Evolutionary conservation across 2,329 filamentous ascomycete species (phyloP).

Genomic region (Byssochlamys sp.): DNA sequence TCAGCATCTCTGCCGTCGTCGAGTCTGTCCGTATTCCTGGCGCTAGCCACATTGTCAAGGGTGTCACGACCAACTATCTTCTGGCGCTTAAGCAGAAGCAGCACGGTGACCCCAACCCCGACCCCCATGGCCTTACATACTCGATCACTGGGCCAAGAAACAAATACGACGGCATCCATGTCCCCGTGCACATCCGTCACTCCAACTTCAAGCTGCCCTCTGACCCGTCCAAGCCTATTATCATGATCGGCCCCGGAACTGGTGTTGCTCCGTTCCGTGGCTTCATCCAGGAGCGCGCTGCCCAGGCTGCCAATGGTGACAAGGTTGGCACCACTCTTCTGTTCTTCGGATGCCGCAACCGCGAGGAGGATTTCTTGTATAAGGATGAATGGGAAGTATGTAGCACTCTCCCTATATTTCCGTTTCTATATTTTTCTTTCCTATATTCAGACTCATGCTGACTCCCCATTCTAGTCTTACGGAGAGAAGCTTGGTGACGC

Average conservation of each 20-base stretch:
- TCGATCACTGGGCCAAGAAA: slow-evolving; percentile 80
- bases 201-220: slow-evolving; percentile 99
- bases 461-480: slow-evolving; percentile 55
- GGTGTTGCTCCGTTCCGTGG: slow-evolving; percentile 93
- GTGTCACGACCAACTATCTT: slow-evolving; percentile 94
- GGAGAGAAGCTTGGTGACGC: slow-evolving; percentile 74
- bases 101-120: slow-evolving; percentile 70
- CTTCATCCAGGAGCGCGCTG: slow-evolving; percentile 87
- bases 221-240: slow-evolving; percentile 83
- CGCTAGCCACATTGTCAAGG: slow-evolving; percentile 70
- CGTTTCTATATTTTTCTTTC: slow-evolving; percentile 1
- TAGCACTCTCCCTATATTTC: slow-evolving; percentile 7
- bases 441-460: slow-evolving; percentile 1
- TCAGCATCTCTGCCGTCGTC: slow-evolving; percentile 89
- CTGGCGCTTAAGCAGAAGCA: slow-evolving; percentile 94
- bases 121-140: slow-evolving; percentile 76
- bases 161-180: slow-evolving; percentile 91
- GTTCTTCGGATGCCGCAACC: slow-evolving; percentile 89
- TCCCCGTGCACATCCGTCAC: slow-evolving; percentile 90
- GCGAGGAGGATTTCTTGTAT: slow-evolving; percentile 86
- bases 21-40: slow-evolving; percentile 72
- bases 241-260: slow-evolving; percentile 92
- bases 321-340: slow-evolving; percentile 77
- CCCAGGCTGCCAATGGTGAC: slow-evolving; percentile 68
- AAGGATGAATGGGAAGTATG: slow-evolving; percentile 83